phyloP scores from a whole-genome alignment of 352 stramenopile species.

The Phytophthora brassicae region DNA sequence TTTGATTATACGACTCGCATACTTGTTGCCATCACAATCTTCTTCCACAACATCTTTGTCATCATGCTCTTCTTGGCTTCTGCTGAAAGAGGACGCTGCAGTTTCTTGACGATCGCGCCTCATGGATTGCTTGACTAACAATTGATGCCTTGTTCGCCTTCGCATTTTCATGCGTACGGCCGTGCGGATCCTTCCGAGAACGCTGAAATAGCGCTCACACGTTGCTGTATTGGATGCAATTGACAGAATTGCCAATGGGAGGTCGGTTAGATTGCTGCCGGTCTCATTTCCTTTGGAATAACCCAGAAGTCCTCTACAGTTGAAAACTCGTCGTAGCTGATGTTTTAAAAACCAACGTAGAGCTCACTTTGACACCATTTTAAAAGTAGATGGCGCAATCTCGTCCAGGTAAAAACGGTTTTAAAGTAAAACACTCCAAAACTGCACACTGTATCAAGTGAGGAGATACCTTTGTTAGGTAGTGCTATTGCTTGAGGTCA shows the following conservation, averaged over 20 bases:
- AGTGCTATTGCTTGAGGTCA: no score
- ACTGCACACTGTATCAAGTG: no score
- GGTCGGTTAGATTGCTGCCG: conserved; percentile 9
- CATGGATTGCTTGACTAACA: neutral
- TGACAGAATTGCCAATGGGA: conserved; percentile 3
- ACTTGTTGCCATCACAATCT: conserved; percentile 11
- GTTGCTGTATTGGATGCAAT: conserved; percentile 14
- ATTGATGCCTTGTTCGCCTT: conserved; percentile 4
- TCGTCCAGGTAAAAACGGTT: no score
- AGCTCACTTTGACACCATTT: no score
- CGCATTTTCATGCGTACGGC: neutral
- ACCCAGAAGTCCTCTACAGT: no score
- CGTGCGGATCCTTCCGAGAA: conserved; percentile 7
- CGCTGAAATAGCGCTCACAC: conserved; percentile 11
- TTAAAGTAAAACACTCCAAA: no score
- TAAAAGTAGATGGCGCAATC: no score
- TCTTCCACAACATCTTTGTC: neutral
- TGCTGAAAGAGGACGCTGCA: neutral
- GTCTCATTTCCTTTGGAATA: no score
- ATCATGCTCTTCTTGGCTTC: neutral
- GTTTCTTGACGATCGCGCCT: no score
- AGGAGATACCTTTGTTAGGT: no score
- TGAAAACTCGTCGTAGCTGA: no score
- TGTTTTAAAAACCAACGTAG: no score
- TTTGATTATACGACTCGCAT: conserved; percentile 1